These are phyloP conservation scores for Psilocybe tampanensis DNA, from an alignment of 768 basidiomycete genomes.

Conservation along the genomic window DNA sequence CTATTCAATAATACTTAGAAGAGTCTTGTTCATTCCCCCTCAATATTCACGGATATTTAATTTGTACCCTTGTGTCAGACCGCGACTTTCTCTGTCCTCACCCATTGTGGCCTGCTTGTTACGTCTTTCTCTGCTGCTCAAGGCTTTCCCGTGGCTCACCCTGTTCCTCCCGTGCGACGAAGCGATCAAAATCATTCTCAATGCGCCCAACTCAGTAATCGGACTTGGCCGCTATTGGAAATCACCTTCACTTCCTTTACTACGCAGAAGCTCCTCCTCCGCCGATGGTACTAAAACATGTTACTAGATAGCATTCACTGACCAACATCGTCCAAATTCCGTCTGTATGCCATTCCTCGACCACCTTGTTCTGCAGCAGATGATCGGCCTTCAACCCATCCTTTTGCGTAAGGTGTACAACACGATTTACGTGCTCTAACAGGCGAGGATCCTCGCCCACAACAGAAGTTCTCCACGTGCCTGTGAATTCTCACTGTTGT, in stretches of 20 bases:
- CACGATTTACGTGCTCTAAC: neutral
- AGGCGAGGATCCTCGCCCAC: neutral
- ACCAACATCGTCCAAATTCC: no score
- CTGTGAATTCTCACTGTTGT: neutral
- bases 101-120: neutral
- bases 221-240: no score
- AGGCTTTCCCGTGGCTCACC: neutral
- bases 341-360: no score
- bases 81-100: neutral
- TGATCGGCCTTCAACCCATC: no score
- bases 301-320: no score
- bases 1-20: conserved; percentile 55
- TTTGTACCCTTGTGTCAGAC: neutral
- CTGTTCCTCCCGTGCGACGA: neutral
- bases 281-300: no score
- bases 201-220: no score
- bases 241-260: no score
- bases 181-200: neutral
- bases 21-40: neutral
- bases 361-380: no score
- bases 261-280: no score
- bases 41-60: neutral
- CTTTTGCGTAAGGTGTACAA: no score
- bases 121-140: neutral
- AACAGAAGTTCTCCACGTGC: neutral